phyloP scores from a whole-genome alignment of 2,329 filamentous ascomycete genomes.

The Dactylonectria macrodidyma region DNA sequence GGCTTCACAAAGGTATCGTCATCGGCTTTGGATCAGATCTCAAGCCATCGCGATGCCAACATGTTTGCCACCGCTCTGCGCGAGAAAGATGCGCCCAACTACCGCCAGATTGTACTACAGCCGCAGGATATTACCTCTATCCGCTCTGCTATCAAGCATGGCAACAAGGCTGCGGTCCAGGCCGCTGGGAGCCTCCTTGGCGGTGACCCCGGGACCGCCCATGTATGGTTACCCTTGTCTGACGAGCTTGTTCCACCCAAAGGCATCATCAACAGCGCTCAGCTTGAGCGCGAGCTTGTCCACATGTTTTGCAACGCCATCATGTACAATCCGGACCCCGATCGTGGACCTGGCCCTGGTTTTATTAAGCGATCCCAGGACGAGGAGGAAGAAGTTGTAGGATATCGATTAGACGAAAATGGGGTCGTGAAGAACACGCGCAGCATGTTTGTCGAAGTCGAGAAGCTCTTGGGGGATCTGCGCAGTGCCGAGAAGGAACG shows the following conservation, averaged over 20 bases:
- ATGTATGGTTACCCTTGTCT: conserved; percentile 77
- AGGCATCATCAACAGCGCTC: conserved; percentile 92
- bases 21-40: conserved; percentile 82
- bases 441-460: conserved; percentile 91
- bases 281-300: conserved; percentile 92
- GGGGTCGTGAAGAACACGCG: conserved; percentile 89
- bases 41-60: conserved; percentile 82
- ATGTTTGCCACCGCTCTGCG: conserved; percentile 84
- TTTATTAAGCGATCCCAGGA: conserved; percentile 66
- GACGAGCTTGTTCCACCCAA: conserved; percentile 87
- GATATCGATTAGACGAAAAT: conserved; percentile 83
- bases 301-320: conserved; percentile 98
- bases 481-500: conserved; percentile 78
- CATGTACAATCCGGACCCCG: conserved; percentile 95
- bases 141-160: conserved; percentile 81
- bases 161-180: conserved; percentile 75
- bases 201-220: conserved; percentile 69
- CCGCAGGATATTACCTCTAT: conserved; percentile 86
- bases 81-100: conserved; percentile 82
- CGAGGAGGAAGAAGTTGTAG: conserved; percentile 64
- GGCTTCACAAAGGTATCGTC: conserved; percentile 81
- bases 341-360: conserved; percentile 76
- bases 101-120: conserved; percentile 80
- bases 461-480: conserved; percentile 83
- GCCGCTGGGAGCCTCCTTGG: conserved; percentile 74